Percentiles rank a stretch among this genome's conserved stretches.
Evolutionary conservation across 1,284 basidiomycete species (phyloP).

Genomic region (Cerrena zonata): DNA sequence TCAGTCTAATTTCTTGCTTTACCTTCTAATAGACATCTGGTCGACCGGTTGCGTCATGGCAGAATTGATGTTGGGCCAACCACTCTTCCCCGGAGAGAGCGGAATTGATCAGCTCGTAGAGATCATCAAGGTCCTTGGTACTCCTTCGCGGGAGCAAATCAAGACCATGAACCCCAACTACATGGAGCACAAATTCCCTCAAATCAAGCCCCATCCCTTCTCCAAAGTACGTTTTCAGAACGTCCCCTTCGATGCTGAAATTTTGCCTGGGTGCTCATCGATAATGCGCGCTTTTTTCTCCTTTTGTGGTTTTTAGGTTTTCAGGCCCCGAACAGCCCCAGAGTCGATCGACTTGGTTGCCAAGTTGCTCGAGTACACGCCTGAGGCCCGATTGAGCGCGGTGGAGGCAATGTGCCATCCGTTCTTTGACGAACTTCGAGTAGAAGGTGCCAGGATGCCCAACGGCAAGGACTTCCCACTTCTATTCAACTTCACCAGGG

Average conservation of each 20-base stretch:
- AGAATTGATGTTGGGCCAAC: conserved; percentile 97
- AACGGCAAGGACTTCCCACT: conserved; percentile 94
- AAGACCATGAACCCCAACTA: conserved; percentile 99
- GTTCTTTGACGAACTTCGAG: conserved; percentile 95
- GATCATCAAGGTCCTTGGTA: conserved; percentile 99
- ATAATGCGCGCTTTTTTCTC: too few relatives aligned
- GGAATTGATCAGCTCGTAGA: conserved; percentile 99
- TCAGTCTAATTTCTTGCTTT: conserved; percentile 3
- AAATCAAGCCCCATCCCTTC: conserved; percentile 97
- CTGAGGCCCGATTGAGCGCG: conserved; percentile 84
- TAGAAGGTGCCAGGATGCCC: conserved; percentile 87
- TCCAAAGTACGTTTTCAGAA: conserved; percentile 62
- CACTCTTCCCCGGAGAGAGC: conserved; percentile 97
- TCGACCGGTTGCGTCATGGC: conserved; percentile 99
- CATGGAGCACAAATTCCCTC: conserved; percentile 99
- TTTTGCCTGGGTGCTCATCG: conserved; percentile 1
- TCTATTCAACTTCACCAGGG: conserved; percentile 93
- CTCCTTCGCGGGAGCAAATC: conserved; percentile 97
- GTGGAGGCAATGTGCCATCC: conserved; percentile 92
- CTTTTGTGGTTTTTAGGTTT: conserved; percentile 70
- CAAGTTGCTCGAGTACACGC: conserved; percentile 95
- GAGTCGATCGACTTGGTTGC: conserved; percentile 96
- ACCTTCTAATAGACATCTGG: conserved; percentile 78
- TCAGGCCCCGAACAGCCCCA: conserved; percentile 92
- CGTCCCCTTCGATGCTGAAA: not conserved